These are phyloP conservation scores for Debaryomyces castellii DNA, from an alignment of 805 yeast species.

Conservation along the genomic window DNA sequence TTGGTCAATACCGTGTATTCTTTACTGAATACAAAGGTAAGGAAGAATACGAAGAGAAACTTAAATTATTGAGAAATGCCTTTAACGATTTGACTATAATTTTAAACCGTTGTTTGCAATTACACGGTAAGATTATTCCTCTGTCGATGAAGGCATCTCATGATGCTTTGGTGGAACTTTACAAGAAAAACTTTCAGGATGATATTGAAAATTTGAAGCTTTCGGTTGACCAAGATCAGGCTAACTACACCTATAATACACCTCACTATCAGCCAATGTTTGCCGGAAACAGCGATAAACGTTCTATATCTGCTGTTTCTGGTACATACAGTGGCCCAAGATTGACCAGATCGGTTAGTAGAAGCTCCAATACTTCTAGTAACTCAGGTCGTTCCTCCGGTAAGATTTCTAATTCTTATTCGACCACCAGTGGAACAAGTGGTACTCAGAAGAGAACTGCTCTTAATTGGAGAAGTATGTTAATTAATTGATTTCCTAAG, in stretches of 20 bases:
- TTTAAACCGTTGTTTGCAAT: conserved; percentile 60
- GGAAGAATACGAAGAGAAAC: conserved; percentile 27
- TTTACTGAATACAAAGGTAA: conserved; percentile 42
- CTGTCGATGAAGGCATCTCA: conserved; percentile 60
- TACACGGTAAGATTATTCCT: conserved; percentile 68
- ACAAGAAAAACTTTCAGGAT: conserved; percentile 61
- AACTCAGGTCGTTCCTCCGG: conserved; percentile 26
- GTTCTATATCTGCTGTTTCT: conserved; percentile 5
- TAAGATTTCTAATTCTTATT: conserved; percentile 4
- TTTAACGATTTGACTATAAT: conserved; percentile 70
- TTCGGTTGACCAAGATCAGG: conserved; percentile 30
- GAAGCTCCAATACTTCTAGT: conserved; percentile 24
- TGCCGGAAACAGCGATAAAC: conserved; percentile 4
- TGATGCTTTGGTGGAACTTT: conserved; percentile 61
- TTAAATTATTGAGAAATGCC: conserved; percentile 44
- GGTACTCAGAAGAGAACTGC: conserved; percentile 24
- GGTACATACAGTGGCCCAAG: conserved; percentile 16
- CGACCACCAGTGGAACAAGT: conserved; percentile 9
- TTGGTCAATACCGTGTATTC: conserved; percentile 76
- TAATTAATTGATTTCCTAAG: neutral
- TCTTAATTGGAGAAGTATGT: conserved; percentile 35
- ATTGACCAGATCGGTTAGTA: conserved; percentile 22
- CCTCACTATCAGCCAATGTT: conserved; percentile 13
- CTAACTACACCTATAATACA: conserved; percentile 18
- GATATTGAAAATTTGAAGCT: conserved; percentile 54